Conservation (phyloP, 139 green algal genomes). For the Chlamydomonas asymmetrica region DNA sequence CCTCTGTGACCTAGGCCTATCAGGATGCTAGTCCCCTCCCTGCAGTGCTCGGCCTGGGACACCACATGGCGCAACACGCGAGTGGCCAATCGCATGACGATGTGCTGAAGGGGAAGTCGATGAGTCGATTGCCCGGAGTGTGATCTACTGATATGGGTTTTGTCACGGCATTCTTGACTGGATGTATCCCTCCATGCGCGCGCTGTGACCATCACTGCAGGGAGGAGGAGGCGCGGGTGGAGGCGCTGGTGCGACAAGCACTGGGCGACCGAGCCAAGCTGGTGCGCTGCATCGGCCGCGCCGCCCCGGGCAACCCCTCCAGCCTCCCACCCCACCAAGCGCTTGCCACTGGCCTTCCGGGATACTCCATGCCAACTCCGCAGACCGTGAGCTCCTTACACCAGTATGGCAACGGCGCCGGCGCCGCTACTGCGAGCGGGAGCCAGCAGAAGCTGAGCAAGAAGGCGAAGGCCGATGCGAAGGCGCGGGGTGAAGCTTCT, state of each 20-base stretch:
- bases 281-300: conserved; percentile 48
- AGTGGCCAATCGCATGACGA: too few relatives aligned
- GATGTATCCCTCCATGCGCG: not conserved
- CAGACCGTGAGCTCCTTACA: not conserved
- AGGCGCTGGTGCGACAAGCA: conserved; percentile 50
- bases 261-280: conserved; percentile 51
- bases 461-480: not conserved
- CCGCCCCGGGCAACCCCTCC: not conserved
- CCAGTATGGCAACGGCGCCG: not conserved
- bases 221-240: conserved; percentile 39
- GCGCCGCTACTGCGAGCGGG: too few relatives aligned
- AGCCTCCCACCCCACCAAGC: too few relatives aligned
- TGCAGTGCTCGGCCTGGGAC: too few relatives aligned
- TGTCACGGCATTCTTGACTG: not conserved
- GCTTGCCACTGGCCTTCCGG: too few relatives aligned
- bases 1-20: too few relatives aligned
- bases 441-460: not conserved
- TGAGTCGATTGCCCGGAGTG: too few relatives aligned
- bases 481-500: not conserved
- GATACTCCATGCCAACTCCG: not conserved
- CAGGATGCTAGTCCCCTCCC: too few relatives aligned
- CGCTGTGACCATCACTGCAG: conserved; percentile 22
- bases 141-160: too few relatives aligned
- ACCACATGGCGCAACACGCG: too few relatives aligned
- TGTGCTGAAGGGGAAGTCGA: too few relatives aligned